Evolutionary conservation across 2,329 filamentous ascomycete species (phyloP).

Genomic region (Hypoxylon sp.): DNA sequence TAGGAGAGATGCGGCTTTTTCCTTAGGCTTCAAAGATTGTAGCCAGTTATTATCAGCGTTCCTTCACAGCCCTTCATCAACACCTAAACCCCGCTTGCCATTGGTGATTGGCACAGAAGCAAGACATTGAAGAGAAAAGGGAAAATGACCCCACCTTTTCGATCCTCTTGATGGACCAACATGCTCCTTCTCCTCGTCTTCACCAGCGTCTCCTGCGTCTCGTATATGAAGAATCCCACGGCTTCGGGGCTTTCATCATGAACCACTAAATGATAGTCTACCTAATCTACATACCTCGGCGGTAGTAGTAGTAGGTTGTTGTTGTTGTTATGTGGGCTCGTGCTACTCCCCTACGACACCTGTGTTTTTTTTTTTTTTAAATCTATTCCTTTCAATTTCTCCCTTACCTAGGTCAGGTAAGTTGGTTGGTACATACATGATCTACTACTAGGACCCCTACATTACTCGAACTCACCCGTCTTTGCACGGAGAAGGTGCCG

Average conservation of each 20-base stretch:
- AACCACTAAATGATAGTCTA: slow-evolving; percentile 26
- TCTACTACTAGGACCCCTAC: slow-evolving; percentile 34
- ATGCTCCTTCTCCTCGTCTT: slow-evolving; percentile 34
- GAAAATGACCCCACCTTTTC: slow-evolving; percentile 39
- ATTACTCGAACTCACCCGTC: slow-evolving; percentile 32
- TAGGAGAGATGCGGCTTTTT: slow-evolving; percentile 35
- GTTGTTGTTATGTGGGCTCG: slow-evolving; percentile 21
- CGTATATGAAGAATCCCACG: slow-evolving; percentile 37
- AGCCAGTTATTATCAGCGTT: slow-evolving; percentile 29
- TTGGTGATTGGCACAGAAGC: slow-evolving; percentile 39
- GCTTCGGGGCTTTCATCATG: slow-evolving; percentile 25
- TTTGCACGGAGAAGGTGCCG: slow-evolving; percentile 24
- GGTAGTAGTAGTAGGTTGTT: slow-evolving; percentile 15
- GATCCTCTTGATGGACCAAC: slow-evolving; percentile 43
- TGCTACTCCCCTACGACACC: slow-evolving; percentile 17
- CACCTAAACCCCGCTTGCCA: slow-evolving; percentile 35
- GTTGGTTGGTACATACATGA: slow-evolving; percentile 25
- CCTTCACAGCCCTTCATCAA: slow-evolving; percentile 34
- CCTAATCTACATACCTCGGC: not conserved
- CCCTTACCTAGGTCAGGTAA: slow-evolving; percentile 24
- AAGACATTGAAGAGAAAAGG: slow-evolving; percentile 35
- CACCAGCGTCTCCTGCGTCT: slow-evolving; percentile 16
- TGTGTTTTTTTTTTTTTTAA: not conserved
- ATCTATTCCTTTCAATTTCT: slow-evolving; percentile 12
- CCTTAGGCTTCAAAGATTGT: slow-evolving; percentile 29